Percentiles rank a stretch among this genome's conserved stretches.
Evolutionary conservation across 345 rosid species (phyloP).

Genomic region (Erucastrum elatum): DNA sequence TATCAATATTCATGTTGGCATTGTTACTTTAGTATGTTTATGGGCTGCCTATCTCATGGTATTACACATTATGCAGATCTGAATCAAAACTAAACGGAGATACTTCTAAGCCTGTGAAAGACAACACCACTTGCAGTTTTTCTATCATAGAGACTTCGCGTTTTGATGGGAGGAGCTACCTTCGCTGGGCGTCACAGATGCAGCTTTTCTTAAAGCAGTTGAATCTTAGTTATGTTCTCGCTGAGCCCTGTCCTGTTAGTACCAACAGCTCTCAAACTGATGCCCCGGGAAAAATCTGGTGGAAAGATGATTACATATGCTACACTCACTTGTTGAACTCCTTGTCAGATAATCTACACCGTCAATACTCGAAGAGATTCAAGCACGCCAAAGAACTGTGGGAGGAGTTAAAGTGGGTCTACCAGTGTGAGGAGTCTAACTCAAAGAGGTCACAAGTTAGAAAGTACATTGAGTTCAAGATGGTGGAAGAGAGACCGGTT

Average conservation of each 20-base stretch:
- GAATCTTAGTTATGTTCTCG: conserved; percentile 60
- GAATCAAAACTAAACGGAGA: conserved; percentile 39
- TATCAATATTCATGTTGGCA: not conserved
- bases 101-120: conserved; percentile 37
- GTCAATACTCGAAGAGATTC: conserved; percentile 52
- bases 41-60: not conserved
- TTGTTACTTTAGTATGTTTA: too few species aligned
- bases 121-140: conserved; percentile 36
- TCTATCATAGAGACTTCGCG: conserved; percentile 50
- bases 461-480: conserved; percentile 72
- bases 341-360: conserved; percentile 66
- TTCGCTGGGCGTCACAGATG: conserved; percentile 61
- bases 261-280: conserved; percentile 34
- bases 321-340: conserved; percentile 59
- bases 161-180: conserved; percentile 75
- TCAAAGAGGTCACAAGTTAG: conserved; percentile 68
- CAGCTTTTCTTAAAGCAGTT: conserved; percentile 66
- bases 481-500: conserved; percentile 58
- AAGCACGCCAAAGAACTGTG: conserved; percentile 73
- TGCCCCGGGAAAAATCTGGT: conserved; percentile 54
- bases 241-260: conserved; percentile 51
- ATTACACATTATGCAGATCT: conserved; percentile 29
- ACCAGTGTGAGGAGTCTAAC: conserved; percentile 61
- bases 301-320: conserved; percentile 67
- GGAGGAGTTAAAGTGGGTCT: conserved; percentile 71